These are phyloP conservation scores for Saccharomyces mikatae DNA, from an alignment of 805 yeast species.

Conservation along the genomic window DNA sequence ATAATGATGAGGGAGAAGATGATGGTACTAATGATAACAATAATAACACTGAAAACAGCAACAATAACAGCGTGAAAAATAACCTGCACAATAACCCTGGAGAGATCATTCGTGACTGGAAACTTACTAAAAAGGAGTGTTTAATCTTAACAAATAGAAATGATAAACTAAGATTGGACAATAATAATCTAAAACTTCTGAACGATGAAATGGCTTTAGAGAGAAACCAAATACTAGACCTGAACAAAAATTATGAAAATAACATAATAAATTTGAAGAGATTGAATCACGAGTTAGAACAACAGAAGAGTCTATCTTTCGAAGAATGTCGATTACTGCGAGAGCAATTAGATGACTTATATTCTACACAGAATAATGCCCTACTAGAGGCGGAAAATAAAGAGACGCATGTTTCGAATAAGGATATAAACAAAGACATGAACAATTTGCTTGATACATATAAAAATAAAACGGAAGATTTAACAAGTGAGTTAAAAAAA, in stretches of 20 bases:
- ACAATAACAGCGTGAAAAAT: constrained; percentile 10
- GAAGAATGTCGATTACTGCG: constrained; percentile 55
- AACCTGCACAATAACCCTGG: constrained; percentile 18
- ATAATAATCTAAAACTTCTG: constrained; percentile 18
- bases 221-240: constrained; percentile 31
- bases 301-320: constrained; percentile 43
- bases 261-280: constrained; percentile 26
- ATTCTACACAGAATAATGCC: constrained; percentile 12
- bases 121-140: constrained; percentile 35
- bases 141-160: constrained; percentile 30
- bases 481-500: constrained; percentile 34
- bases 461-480: constrained; percentile 40
- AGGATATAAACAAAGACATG: constrained; percentile 9
- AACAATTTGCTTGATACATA: constrained; percentile 45
- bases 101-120: constrained; percentile 35
- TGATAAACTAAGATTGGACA: constrained; percentile 20
- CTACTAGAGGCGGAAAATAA: constrained; percentile 6
- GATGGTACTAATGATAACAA: background rate
- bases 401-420: constrained; percentile 10
- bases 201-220: constrained; percentile 34
- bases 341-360: constrained; percentile 46
- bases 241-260: constrained; percentile 20
- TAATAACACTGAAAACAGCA: constrained; percentile 22
- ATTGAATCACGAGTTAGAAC: constrained; percentile 39
- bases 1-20: background rate